Base-by-base conservation (phyloP, 2,329 filamentous ascomycete genomes). In the Calonectria hongkongensis region DNA sequence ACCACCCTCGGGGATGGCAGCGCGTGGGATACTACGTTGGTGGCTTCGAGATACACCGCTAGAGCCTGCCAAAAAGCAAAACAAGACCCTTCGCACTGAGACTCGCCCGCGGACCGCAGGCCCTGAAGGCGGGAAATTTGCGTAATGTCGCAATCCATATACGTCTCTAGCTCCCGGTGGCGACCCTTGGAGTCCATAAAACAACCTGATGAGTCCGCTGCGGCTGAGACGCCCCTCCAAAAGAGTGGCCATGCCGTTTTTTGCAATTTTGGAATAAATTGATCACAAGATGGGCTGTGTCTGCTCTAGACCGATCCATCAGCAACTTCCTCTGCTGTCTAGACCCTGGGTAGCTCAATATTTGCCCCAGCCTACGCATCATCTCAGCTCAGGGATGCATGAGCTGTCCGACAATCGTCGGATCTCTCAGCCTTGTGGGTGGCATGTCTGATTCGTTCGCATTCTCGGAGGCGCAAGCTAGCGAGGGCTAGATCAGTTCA, bases 21-120 rank as follows among this genome's bases (percentile, higher is more conserved):
- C 33, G 25, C 36, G 36, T 45, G 18, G 58, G 30, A n/a, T 13
- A 30, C 58, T 62, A 62, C 39, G 58, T 58, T 39, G 54, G 58
- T 62, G 41, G 58, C 58, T 60, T 41, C n/a, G 58, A 63, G 21
- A 18, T 47, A 18, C 27, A 63, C 56, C 58, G 41, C 39, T 33
- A 25, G 41, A 21, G 41, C 4, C 2, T 45, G 10, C 27, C 39
- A 28, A 63, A 63, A 63, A 28, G 25, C 27, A 63, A 63, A 45
- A n/a, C 16, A 16, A 2, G 27, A 45, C 13, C 3, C 16, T n/a
- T 21, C 39, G 25, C 30, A 47, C 41, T 63, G 58, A 63, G 58
- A 63, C 41, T 33, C 5, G 41, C 41, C 13, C 58, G 28, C 39
- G 58, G 39, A 47, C 39, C 25, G 33, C 30, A 21, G 28, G 54